A percentile compares a stretch with the other conserved stretches of the same genome.
These are phyloP conservation scores for Aspergillus sclerotialis DNA, from an alignment of 2,329 filamentous ascomycete genomes.

Conservation along the genomic window DNA sequence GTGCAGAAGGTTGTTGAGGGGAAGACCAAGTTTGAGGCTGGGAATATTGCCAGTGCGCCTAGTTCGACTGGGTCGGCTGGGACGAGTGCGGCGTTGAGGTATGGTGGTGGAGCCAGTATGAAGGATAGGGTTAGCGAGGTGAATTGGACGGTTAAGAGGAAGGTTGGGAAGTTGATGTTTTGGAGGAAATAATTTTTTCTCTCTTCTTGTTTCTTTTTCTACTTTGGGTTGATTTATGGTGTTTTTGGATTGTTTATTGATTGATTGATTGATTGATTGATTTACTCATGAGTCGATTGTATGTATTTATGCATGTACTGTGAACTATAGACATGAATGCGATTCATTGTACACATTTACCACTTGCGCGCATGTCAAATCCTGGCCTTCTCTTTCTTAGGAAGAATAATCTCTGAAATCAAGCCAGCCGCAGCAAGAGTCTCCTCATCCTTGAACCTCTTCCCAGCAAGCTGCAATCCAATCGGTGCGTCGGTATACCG, in stretches of 20 bases:
- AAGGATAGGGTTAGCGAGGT: slow-evolving; percentile 30
- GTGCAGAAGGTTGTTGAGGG: slow-evolving; percentile 84
- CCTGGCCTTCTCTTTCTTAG: too few relatives aligned
- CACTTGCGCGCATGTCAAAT: too few relatives aligned
- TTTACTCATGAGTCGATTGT: too few relatives aligned
- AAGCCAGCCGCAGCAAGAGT: slow-evolving; percentile 27
- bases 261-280: slow-evolving; percentile 10
- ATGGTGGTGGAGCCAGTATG: slow-evolving; percentile 26
- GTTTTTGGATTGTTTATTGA: slow-evolving; percentile 7
- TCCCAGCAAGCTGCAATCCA: slow-evolving; percentile 45
- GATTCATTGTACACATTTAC: too few relatives aligned
- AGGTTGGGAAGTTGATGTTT: slow-evolving; percentile 30
- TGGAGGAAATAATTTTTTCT: slow-evolving; percentile 28
- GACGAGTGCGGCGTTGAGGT: slow-evolving; percentile 15
- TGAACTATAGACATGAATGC: too few relatives aligned
- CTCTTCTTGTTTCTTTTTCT: slow-evolving; percentile 2
- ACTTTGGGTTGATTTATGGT: slow-evolving; percentile 8
- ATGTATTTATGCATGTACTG: too few relatives aligned
- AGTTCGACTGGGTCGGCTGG: slow-evolving; percentile 15
- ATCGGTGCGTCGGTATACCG: slow-evolving; percentile 40
- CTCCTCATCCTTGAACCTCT: slow-evolving; percentile 50
- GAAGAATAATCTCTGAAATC: too few relatives aligned
- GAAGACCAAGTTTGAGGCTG: slow-evolving; percentile 54
- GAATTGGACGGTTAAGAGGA: slow-evolving; percentile 27
- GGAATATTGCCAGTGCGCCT: slow-evolving; percentile 23